These are phyloP conservation scores for Leptomonas seymouri DNA, from an alignment of 208 protist species.

Conservation along the genomic window DNA sequence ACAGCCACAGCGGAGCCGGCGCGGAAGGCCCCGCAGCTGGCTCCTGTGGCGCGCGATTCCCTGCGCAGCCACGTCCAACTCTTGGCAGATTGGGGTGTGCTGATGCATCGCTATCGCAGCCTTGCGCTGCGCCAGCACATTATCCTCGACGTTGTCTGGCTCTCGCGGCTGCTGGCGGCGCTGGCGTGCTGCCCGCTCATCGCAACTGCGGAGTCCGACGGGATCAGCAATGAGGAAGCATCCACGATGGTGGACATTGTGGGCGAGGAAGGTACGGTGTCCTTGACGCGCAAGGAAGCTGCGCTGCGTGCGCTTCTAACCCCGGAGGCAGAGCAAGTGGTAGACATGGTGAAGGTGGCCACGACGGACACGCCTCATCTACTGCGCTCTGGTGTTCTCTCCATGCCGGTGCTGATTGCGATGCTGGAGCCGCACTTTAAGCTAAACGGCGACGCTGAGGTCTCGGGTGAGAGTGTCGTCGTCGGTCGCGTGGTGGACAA, in stretches of 20 bases:
- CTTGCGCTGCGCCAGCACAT: constrained; percentile 49
- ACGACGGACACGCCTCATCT: constrained; percentile 37
- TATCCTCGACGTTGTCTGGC: constrained; percentile 71
- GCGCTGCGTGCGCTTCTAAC: constrained; percentile 23
- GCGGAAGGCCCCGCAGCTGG: neutral
- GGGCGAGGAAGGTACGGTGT: neutral
- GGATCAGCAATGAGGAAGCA: neutral
- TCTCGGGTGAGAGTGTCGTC: neutral
- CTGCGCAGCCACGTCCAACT: constrained; percentile 79
- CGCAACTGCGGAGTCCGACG: constrained; percentile 10
- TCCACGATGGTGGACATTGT: constrained; percentile 5
- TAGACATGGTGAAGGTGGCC: constrained; percentile 32
- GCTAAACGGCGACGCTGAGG: neutral
- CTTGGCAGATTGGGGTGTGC: constrained; percentile 56
- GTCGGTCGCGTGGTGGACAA: constrained; percentile 7
- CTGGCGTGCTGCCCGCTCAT: constrained; percentile 35
- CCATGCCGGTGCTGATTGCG: constrained; percentile 21
- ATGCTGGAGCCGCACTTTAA: constrained; percentile 32
- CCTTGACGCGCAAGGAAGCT: constrained; percentile 4
- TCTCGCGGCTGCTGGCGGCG: constrained; percentile 39
- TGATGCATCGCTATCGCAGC: constrained; percentile 70
- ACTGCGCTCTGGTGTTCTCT: constrained; percentile 26
- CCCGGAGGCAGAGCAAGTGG: constrained; percentile 11
- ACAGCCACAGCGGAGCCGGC: neutral
- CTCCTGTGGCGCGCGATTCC: constrained; percentile 25